Conservation (phyloP, 139 green algal species). For the Penium margaritaceum region DNA sequence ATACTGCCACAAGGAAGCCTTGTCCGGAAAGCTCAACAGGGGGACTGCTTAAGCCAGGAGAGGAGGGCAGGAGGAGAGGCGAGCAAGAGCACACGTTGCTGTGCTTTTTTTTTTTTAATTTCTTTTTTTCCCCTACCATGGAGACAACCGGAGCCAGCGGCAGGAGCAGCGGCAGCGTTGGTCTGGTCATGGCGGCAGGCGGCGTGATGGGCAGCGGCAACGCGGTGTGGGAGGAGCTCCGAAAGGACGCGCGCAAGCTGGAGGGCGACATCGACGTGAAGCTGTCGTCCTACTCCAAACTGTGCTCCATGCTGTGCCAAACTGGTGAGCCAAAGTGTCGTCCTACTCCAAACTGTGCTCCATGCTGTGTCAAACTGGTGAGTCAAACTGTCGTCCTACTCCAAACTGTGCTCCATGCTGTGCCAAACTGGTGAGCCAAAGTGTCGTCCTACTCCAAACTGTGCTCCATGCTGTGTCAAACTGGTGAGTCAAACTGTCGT, state of each 20-base stretch:
- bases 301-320: constrained; percentile 45
- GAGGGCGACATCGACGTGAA: constrained; percentile 87
- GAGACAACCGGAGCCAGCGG: too few species aligned
- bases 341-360: background rate
- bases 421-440: background rate
- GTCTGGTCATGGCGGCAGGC: too few species aligned
- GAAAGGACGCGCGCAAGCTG: constrained; percentile 70
- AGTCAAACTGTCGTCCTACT: background rate
- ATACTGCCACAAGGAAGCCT: too few species aligned
- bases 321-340: background rate
- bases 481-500: background rate
- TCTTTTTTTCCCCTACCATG: too few species aligned
- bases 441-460: too few species aligned
- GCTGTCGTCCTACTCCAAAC: constrained; percentile 75
- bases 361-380: background rate
- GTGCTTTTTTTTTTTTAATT: too few species aligned
- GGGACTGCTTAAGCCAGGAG: too few species aligned
- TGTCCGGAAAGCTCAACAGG: too few species aligned
- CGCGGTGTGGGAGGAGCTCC: constrained; percentile 26
- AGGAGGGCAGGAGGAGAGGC: too few species aligned
- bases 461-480: background rate
- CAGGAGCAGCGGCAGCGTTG: too few species aligned
- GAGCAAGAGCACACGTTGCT: too few species aligned
- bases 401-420: background rate
- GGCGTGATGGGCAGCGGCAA: too few species aligned